Percentiles rank a stretch among this genome's conserved stretches.
phyloP scores from a whole-genome alignment of 768 basidiomycete species.

The Serendipita sp. region DNA sequence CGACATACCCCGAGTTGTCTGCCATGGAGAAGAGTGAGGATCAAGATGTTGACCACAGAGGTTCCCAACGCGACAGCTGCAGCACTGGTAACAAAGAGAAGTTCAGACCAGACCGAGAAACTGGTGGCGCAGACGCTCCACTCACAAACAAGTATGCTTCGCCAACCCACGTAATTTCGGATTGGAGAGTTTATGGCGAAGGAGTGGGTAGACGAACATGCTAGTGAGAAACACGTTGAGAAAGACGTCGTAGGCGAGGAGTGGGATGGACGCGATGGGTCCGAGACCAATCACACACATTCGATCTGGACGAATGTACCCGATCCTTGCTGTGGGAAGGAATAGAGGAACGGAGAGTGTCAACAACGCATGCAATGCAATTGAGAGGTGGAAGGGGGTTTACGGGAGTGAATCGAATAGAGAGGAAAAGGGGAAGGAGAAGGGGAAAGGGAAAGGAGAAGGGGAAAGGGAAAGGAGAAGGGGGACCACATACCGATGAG shows the following conservation, averaged over 20 bases:
- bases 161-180: background rate
- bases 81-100: background rate
- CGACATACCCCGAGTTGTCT: constrained; percentile 11
- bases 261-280: constrained; percentile 7
- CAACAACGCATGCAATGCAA: no score
- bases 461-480: background rate
- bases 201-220: constrained; percentile 12
- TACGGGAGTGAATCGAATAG: no score
- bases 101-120: background rate
- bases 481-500: background rate
- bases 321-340: constrained; percentile 5
- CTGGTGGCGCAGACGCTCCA: no score
- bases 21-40: constrained; percentile 14
- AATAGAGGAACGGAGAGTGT: background rate
- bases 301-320: constrained; percentile 6
- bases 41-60: constrained; percentile 13
- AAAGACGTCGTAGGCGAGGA: constrained; percentile 11
- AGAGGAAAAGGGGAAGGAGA: no score
- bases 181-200: background rate
- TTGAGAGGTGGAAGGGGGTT: no score
- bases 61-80: constrained; percentile 12
- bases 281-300: constrained; percentile 10
- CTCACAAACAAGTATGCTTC: background rate
- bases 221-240: constrained; percentile 11
- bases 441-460: no score